phyloP scores from a whole-genome alignment of 2,329 filamentous ascomycete genomes.

The Phoma sp. region DNA sequence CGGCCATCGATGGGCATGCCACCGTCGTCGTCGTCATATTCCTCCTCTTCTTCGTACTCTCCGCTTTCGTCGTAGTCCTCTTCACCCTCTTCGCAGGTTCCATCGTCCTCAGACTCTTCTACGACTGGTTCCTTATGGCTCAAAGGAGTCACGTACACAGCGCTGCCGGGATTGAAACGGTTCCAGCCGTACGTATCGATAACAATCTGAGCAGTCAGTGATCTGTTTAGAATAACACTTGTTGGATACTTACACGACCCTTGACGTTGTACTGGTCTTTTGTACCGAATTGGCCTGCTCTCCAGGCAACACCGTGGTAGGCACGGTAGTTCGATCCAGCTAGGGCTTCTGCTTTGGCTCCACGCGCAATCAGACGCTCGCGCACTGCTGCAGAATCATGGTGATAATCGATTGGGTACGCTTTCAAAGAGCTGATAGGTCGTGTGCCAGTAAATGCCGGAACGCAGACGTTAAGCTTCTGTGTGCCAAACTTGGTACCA shows the following conservation, averaged over 20 bases:
- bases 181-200: slow-evolving; percentile 62
- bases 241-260: slow-evolving; percentile 6
- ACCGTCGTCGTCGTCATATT: slow-evolving; percentile 15
- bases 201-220: slow-evolving; percentile 49
- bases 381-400: slow-evolving; percentile 69
- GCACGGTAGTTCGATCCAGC: slow-evolving; percentile 80
- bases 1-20: slow-evolving; percentile 18
- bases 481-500: slow-evolving; percentile 37
- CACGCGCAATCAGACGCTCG: slow-evolving; percentile 72
- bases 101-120: slow-evolving; percentile 18
- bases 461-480: slow-evolving; percentile 27
- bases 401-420: slow-evolving; percentile 81
- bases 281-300: slow-evolving; percentile 30
- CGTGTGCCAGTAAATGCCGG: slow-evolving; percentile 72
- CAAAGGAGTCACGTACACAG: slow-evolving; percentile 48
- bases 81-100: slow-evolving; percentile 20
- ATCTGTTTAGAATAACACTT: slow-evolving; percentile 44
- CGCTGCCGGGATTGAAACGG: slow-evolving; percentile 53
- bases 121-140: slow-evolving; percentile 32
- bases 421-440: slow-evolving; percentile 76
- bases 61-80: slow-evolving; percentile 39
- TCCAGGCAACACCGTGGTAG: slow-evolving; percentile 68
- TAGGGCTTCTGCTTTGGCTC: slow-evolving; percentile 79
- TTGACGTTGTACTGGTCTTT: slow-evolving; percentile 31
- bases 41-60: slow-evolving; percentile 2